Evolutionary conservation across 2,329 filamentous ascomycete genomes (phyloP), one percentile per base, ranked within the genome.

Genomic region (Ophiostoma populinum): DNA sequence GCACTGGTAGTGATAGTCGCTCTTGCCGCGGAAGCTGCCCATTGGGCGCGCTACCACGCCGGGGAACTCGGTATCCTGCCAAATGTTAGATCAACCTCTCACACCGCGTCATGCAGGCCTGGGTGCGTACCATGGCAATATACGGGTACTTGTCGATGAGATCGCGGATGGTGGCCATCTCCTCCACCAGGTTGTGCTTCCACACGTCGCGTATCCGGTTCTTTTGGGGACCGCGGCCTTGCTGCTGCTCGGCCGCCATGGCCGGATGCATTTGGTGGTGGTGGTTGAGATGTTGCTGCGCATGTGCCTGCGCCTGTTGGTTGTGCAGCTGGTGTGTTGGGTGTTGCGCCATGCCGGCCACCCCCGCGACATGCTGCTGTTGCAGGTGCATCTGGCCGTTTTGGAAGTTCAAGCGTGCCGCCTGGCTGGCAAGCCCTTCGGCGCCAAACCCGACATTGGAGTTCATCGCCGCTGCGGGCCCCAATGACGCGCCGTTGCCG

Each of bases 1-100:
- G 41, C 87, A 95, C 62, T 98, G 90, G 58, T 98, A 98, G 54
- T 98, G 90, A 52, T 98, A 98, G 49, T 94, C 87, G 45, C 85
- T 90, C 60, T 94, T 95, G 40, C 81, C 90, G 40, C 80, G 74
- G 55, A 98, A 98, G 37, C 79, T 75, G 32, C 90, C 90, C 67
- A 98, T 95, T 2, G 90, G 90, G 46, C 90, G 73, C 18, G 87
- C 83, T 35, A 98, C 87, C 35, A 98, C 85, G 38, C 90, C 90
- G n/a, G 90, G 90, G 48, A 98, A 98, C 53, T 95, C 87, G 17
- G 90, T 94, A 53, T 98, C 90, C 86, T 93, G 51, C 11, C 22
- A 34, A 8, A 9, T 37, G 15, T 31, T 26, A 27, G 11, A 9
- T 33, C 15, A 32, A 41, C 18, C 11, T 21, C 18, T 18, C 20